phyloP scores from a whole-genome alignment of 1,284 basidiomycete genomes.

The Vanrija humicola region DNA sequence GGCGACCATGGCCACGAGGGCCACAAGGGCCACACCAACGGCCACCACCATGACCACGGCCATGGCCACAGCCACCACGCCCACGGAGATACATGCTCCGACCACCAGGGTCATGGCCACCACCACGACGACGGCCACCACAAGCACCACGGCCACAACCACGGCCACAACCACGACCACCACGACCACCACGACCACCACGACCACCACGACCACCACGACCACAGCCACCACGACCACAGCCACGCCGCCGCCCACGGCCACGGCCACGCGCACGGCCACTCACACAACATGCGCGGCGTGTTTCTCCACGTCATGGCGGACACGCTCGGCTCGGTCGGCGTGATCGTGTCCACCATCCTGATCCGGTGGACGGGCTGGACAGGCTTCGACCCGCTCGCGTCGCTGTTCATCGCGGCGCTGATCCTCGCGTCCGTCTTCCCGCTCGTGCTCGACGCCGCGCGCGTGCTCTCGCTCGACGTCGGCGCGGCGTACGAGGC shows the following conservation, averaged over 20 bases:
- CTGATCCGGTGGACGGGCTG: constrained; percentile 97
- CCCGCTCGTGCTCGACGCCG: constrained; percentile 90
- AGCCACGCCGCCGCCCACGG: constrained; percentile 36
- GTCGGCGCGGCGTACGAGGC: constrained; percentile 64
- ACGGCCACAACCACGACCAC: neutral
- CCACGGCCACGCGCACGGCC: constrained; percentile 53
- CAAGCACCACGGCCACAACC: neutral
- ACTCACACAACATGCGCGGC: constrained; percentile 99
- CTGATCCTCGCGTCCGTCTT: constrained; percentile 93
- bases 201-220: constrained; percentile 38
- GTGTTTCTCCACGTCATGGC: constrained; percentile 67
- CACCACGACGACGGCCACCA: constrained; percentile 10
- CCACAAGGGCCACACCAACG: constrained; percentile 15
- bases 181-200: constrained; percentile 5
- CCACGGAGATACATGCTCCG: neutral
- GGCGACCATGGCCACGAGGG: constrained; percentile 18
- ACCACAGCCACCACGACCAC: constrained; percentile 41
- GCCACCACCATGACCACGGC: constrained; percentile 11
- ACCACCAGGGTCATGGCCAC: constrained; percentile 15
- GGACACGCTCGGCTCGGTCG: constrained; percentile 57
- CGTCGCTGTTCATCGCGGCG: constrained; percentile 91
- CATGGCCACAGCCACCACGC: constrained; percentile 15
- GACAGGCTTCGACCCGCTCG: constrained; percentile 99
- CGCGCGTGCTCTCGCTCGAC: constrained; percentile 81
- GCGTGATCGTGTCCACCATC: constrained; percentile 96